A percentile compares a stretch with the other conserved stretches of the same genome.
phyloP scores from a whole-genome alignment of 2,329 filamentous ascomycete species.

The Ophiostoma sp. region DNA sequence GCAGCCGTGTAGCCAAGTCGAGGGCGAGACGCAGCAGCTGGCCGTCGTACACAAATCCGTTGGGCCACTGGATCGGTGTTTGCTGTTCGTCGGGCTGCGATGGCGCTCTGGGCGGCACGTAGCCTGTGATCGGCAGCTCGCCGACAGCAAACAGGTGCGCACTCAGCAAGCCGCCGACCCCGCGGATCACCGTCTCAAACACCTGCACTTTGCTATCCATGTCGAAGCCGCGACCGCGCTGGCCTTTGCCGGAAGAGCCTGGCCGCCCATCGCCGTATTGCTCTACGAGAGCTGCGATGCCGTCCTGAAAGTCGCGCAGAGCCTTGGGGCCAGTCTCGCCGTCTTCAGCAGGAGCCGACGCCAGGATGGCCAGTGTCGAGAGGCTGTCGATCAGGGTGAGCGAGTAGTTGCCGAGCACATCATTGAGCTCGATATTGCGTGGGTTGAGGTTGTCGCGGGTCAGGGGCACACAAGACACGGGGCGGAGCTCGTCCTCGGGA shows the following conservation, averaged over 20 bases:
- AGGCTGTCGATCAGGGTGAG: constrained; percentile 92
- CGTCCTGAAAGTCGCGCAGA: constrained; percentile 70
- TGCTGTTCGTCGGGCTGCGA: constrained; percentile 27
- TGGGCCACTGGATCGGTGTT: constrained; percentile 62
- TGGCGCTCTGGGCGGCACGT: constrained; percentile 46
- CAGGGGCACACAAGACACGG: constrained; percentile 76
- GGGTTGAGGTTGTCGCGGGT: constrained; percentile 77
- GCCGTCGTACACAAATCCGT: constrained; percentile 77
- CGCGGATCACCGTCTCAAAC: constrained; percentile 95
- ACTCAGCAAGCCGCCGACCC: constrained; percentile 82
- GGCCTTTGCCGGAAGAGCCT: constrained; percentile 63
- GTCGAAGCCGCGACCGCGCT: constrained; percentile 76
- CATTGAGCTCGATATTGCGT: constrained; percentile 79
- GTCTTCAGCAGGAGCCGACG: constrained; percentile 60
- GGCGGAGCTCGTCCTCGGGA: constrained; percentile 90
- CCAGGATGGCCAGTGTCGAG: constrained; percentile 87
- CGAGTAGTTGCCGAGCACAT: constrained; percentile 95
- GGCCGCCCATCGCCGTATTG: constrained; percentile 80
- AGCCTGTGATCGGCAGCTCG: constrained; percentile 79
- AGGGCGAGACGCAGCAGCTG: constrained; percentile 84
- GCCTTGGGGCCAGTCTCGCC: constrained; percentile 54
- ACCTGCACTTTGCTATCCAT: constrained; percentile 97
- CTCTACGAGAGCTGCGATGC: constrained; percentile 67
- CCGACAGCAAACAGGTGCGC: constrained; percentile 90
- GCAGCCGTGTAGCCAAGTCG: constrained; percentile 74